phyloP scores from a whole-genome alignment of 176 grass and related monocot genomes.

The Avena atlantica region DNA sequence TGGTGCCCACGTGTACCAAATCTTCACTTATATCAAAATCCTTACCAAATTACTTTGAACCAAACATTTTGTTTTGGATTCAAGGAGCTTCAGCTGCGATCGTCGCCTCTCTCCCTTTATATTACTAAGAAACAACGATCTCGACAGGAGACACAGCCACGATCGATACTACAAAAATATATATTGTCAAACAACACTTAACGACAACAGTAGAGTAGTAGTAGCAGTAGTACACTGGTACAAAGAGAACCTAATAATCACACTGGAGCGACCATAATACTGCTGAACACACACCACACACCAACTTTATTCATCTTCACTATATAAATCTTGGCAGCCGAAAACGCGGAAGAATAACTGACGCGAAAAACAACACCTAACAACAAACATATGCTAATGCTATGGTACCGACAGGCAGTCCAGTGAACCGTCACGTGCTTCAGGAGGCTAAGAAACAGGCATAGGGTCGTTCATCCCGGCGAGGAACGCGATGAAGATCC shows the following conservation, averaged over 20 bases:
- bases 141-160: not conserved
- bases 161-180: not conserved
- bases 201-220: not conserved
- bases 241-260: not conserved
- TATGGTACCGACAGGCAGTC: not conserved
- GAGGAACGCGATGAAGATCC: constrained; percentile 71
- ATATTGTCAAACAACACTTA: not conserved
- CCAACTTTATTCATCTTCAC: constrained; percentile 34
- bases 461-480: constrained; percentile 77
- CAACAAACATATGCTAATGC: constrained; percentile 16
- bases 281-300: not conserved
- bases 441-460: constrained; percentile 30
- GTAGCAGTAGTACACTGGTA: not conserved
- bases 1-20: too few species aligned
- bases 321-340: not conserved
- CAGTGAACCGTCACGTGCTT: not conserved
- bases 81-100: not conserved
- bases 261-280: constrained; percentile 9
- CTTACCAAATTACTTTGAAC: not conserved
- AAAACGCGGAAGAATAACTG: not conserved
- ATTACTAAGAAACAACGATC: not conserved
- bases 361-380: constrained; percentile 9
- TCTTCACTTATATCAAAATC: too few species aligned
- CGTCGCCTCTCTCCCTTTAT: too few species aligned
- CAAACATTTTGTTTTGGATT: not conserved